Percentiles rank a stretch among this genome's conserved stretches.
Conservation (phyloP, 441 rosid species). For the Pelargonium cotyledonis region DNA sequence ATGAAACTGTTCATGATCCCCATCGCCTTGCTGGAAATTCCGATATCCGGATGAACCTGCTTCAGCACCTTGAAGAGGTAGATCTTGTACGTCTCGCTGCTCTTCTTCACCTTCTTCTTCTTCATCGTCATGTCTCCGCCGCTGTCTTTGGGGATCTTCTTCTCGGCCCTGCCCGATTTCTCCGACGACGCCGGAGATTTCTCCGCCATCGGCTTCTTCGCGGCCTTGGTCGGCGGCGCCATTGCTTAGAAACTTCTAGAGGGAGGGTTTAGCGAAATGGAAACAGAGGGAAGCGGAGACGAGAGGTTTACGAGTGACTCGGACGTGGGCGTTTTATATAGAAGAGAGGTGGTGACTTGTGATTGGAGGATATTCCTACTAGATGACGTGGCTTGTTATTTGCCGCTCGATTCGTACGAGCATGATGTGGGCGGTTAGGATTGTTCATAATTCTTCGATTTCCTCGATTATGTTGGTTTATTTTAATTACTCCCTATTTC, state of each 20-base stretch:
- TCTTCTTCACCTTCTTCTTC: slow-evolving; percentile 46
- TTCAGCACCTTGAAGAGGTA: slow-evolving; percentile 14
- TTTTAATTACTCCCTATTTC: background rate
- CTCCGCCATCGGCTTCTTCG: slow-evolving; percentile 43
- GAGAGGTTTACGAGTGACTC: background rate
- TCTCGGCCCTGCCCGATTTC: slow-evolving; percentile 48
- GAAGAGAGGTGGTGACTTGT: background rate
- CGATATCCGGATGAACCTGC: no score
- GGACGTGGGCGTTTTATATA: slow-evolving; percentile 15
- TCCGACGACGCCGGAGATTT: slow-evolving; percentile 36
- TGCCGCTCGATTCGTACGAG: no score
- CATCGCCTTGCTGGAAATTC: no score
- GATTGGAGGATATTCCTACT: slow-evolving; percentile 30
- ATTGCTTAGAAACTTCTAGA: background rate
- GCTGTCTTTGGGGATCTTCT: slow-evolving; percentile 43
- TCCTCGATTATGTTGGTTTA: no score
- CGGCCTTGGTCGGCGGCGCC: slow-evolving; percentile 39
- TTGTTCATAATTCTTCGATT: background rate
- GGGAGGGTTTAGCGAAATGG: background rate
- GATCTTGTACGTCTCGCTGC: slow-evolving; percentile 48
- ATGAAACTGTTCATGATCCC: no score
- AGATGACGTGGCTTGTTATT: slow-evolving; percentile 14
- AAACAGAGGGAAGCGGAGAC: background rate
- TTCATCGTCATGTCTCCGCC: slow-evolving; percentile 37
- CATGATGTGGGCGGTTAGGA: slow-evolving; percentile 1